A percentile compares a stretch with the other conserved stretches of the same genome.
phyloP scores from a whole-genome alignment of 2,329 filamentous ascomycete genomes.

The Penicillium italicum region DNA sequence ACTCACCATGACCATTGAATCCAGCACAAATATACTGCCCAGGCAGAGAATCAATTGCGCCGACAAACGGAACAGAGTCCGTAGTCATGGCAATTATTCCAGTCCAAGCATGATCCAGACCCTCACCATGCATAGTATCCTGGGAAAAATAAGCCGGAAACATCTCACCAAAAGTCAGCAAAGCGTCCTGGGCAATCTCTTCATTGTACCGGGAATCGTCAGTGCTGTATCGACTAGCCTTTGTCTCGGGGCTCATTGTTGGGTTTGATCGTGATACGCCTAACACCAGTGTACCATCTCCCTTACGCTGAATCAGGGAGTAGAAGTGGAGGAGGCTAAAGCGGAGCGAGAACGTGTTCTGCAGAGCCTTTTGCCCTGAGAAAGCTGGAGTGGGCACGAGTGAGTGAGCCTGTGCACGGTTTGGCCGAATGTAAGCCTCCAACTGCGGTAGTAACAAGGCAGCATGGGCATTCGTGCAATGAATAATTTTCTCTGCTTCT shows the following conservation, averaged over 20 bases:
- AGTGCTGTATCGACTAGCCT: constrained; percentile 31
- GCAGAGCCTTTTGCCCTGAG: constrained; percentile 32
- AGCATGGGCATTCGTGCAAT: constrained; percentile 28
- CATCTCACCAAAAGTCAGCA: constrained; percentile 34
- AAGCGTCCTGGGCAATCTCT: constrained; percentile 41
- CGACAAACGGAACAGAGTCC: constrained; percentile 49
- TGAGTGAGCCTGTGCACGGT: constrained; percentile 46
- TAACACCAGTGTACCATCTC: constrained; percentile 45
- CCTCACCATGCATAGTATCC: constrained; percentile 39
- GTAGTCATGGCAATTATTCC: constrained; percentile 49
- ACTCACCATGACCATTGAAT: constrained; percentile 47
- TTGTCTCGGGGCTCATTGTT: constrained; percentile 31
- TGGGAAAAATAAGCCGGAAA: constrained; percentile 29
- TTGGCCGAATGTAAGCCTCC: constrained; percentile 39
- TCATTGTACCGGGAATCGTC: constrained; percentile 42
- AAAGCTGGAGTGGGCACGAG: constrained; percentile 42
- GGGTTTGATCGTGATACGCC: constrained; percentile 46
- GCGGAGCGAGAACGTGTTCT: constrained; percentile 46
- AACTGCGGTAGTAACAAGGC: constrained; percentile 21
- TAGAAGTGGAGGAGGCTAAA: constrained; percentile 50
- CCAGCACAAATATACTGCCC: constrained; percentile 52
- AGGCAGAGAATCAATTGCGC: constrained; percentile 38
- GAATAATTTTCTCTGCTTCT: constrained; percentile 17
- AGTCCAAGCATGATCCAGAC: constrained; percentile 47
- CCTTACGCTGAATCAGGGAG: constrained; percentile 47